These are phyloP conservation scores for Aspergillus nidulans DNA, from an alignment of 495 filamentous ascomycete species.

Conservation along the genomic window DNA sequence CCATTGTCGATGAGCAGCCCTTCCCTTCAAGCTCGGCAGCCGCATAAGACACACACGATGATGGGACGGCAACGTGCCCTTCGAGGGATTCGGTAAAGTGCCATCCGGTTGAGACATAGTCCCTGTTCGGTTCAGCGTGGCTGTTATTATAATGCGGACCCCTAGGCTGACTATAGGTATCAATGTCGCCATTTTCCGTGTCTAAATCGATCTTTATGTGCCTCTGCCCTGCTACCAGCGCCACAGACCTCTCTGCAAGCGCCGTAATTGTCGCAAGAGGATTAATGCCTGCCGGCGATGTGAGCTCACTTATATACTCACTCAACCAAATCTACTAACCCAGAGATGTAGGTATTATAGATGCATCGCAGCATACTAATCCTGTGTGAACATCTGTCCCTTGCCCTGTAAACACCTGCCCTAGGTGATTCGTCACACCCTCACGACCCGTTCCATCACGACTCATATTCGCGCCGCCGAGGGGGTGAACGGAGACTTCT, in stretches of 20 bases:
- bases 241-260: constrained; percentile 59
- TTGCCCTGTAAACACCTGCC: constrained; percentile 53
- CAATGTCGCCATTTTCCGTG: constrained; percentile 40
- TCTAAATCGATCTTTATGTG: constrained; percentile 43
- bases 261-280: constrained; percentile 68
- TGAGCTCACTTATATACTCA: too few species aligned
- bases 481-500: constrained; percentile 63
- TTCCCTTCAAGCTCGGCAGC: constrained; percentile 3
- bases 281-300: constrained; percentile 42
- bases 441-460: constrained; percentile 50
- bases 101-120: constrained; percentile 1
- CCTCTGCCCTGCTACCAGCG: constrained; percentile 37
- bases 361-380: constrained; percentile 58
- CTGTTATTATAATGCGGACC: not conserved
- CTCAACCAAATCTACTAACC: constrained; percentile 32
- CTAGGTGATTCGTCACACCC: constrained; percentile 61
- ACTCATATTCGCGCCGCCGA: constrained; percentile 64
- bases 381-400: constrained; percentile 49
- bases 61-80: not conserved
- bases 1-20: constrained; percentile 1
- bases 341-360: constrained; percentile 60
- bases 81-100: constrained; percentile 8
- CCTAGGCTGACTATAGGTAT: not conserved
- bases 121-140: not conserved
- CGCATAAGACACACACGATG: not conserved